Evolutionary conservation across 768 basidiomycete species (phyloP).

Genomic region (Tephrocybe sp.): DNA sequence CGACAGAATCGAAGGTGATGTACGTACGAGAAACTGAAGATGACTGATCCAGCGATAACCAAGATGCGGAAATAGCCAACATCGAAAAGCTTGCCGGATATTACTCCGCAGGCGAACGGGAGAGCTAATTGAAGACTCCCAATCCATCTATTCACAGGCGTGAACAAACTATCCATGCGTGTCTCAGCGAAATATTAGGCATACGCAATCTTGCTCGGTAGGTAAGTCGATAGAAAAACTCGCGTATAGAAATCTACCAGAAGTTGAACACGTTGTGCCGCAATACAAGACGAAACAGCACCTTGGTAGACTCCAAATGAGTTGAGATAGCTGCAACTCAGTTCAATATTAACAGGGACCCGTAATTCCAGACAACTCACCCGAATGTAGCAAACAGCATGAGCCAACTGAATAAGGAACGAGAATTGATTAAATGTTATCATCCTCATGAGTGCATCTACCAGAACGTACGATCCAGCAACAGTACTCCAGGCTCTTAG

Average conservation of each 20-base stretch:
- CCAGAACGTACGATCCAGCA: not conserved
- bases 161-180: not conserved
- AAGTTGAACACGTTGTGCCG: not conserved
- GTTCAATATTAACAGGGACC: not conserved
- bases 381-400: constrained; percentile 8
- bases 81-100: constrained; percentile 20
- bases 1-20: no score
- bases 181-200: not conserved
- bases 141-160: constrained; percentile 20
- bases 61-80: constrained; percentile 13
- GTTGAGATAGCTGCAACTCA: constrained; percentile 7
- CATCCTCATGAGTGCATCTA: not conserved
- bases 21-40: constrained; percentile 19
- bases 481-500: constrained; percentile 2
- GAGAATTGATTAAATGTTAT: not conserved
- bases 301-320: constrained; percentile 17
- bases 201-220: constrained; percentile 13
- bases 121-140: constrained; percentile 21
- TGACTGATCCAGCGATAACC: constrained; percentile 12
- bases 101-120: constrained; percentile 17
- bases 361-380: not conserved
- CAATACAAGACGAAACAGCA: not conserved
- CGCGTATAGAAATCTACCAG: constrained; percentile 14
- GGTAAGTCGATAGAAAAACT: constrained; percentile 1
- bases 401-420: constrained; percentile 1